A percentile compares a stretch with the other conserved stretches of the same genome.
Evolutionary conservation across 2,329 filamentous ascomycete genomes (phyloP).

Genomic region (Catunica adiposa): DNA sequence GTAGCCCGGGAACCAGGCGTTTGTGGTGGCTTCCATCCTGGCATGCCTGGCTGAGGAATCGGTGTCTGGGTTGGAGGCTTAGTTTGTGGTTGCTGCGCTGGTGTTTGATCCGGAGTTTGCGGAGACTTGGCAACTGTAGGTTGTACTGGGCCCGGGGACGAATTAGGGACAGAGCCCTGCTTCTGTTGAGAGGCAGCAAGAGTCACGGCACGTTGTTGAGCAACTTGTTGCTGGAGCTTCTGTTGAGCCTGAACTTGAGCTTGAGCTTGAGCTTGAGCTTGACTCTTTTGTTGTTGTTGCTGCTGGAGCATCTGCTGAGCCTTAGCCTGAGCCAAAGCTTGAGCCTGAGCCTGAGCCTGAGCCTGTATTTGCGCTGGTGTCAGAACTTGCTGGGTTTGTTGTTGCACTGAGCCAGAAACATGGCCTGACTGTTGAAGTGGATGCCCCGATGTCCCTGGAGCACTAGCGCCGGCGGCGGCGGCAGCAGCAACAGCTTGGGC

Average conservation of each 20-base stretch:
- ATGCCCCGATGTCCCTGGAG: too few species aligned
- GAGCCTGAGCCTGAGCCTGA: conserved; percentile 9
- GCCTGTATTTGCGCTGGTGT: neutral
- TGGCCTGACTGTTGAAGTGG: too few species aligned
- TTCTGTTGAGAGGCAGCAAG: too few species aligned
- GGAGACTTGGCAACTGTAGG: too few species aligned
- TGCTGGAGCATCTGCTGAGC: conserved; percentile 15
- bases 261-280: too few species aligned
- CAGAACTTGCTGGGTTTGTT: neutral
- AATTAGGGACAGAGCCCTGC: too few species aligned
- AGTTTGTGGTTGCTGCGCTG: conserved; percentile 14
- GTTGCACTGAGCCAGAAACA: too few species aligned
- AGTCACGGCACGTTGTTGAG: conserved; percentile 16
- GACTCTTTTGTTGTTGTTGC: neutral
- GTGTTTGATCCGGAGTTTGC: neutral
- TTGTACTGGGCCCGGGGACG: too few species aligned
- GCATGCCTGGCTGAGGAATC: conserved; percentile 7
- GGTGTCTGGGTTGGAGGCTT: conserved; percentile 21
- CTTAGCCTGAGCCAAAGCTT: neutral
- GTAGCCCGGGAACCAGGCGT: neutral
- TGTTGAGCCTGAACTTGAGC: neutral
- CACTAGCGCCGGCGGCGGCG: too few species aligned
- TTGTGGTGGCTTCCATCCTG: neutral
- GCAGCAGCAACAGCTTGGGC: too few species aligned
- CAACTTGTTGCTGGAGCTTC: neutral